These are phyloP conservation scores for Mycena galopus DNA, from an alignment of 768 basidiomycete genomes.

Conservation along the genomic window DNA sequence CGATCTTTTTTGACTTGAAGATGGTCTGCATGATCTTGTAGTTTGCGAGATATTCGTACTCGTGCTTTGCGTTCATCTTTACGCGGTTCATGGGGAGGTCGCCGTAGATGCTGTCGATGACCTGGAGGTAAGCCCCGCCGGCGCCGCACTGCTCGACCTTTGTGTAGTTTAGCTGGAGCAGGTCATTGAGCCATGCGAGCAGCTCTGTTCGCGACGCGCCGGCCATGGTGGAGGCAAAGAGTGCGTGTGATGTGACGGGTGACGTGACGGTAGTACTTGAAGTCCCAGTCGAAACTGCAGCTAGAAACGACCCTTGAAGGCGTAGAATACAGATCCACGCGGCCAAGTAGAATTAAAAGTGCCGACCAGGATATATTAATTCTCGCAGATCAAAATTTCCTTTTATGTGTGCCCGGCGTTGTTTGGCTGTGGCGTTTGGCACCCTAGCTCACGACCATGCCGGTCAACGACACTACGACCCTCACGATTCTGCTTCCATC, in stretches of 20 bases:
- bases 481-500: conserved; percentile 61
- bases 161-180: conserved; percentile 90
- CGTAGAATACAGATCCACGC: too few relatives aligned
- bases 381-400: too few relatives aligned
- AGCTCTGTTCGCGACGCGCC: conserved; percentile 87
- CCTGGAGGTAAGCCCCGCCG: conserved; percentile 94
- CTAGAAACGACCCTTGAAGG: too few relatives aligned
- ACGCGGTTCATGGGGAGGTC: conserved; percentile 93
- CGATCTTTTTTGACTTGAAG: conserved; percentile 94
- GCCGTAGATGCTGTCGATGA: conserved; percentile 94
- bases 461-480: conserved; percentile 35
- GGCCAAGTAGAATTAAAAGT: too few relatives aligned
- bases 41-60: conserved; percentile 96
- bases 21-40: conserved; percentile 94
- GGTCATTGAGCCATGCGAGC: conserved; percentile 93
- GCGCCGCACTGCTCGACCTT: conserved; percentile 68
- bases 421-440: too few relatives aligned
- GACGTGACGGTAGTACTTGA: too few relatives aligned
- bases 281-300: too few relatives aligned
- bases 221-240: conserved; percentile 56
- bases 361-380: too few relatives aligned
- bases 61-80: conserved; percentile 96
- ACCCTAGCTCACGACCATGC: conserved; percentile 16
- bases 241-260: neutral
- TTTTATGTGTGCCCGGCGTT: too few relatives aligned